phyloP scores from a whole-genome alignment of 495 filamentous ascomycete species.

The Penicillium antarcticum region DNA sequence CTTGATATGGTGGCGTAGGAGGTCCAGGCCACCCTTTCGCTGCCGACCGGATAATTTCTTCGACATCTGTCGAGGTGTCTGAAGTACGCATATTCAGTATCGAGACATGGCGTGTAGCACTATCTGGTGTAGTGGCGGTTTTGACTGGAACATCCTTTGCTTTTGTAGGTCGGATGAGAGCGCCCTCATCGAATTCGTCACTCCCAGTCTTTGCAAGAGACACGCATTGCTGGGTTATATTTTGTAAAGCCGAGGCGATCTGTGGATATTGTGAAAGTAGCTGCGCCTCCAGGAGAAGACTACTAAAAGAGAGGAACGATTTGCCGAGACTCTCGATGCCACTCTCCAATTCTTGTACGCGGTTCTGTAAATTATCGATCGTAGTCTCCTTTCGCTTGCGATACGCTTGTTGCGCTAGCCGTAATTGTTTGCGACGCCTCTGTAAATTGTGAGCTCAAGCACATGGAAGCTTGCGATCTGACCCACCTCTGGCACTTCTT shows the following conservation, averaged over 20 bases:
- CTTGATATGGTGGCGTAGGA: conserved; percentile 21
- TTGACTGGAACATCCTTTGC: conserved; percentile 1
- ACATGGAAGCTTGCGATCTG: neutral
- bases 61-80: neutral
- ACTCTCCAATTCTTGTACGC: conserved; percentile 62
- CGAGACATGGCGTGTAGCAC: neutral
- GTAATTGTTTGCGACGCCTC: conserved; percentile 75
- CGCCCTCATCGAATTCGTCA: conserved; percentile 14
- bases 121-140: conserved; percentile 3
- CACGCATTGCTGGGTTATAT: conserved; percentile 45
- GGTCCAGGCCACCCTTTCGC: neutral
- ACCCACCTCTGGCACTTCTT: conserved; percentile 25
- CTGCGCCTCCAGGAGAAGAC: conserved; percentile 50
- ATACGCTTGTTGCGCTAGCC: conserved; percentile 82
- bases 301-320: conserved; percentile 68
- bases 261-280: conserved; percentile 34
- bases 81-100: neutral
- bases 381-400: conserved; percentile 83
- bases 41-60: neutral
- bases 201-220: conserved; percentile 35
- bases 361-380: conserved; percentile 66
- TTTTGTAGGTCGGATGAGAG: neutral
- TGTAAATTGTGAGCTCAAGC: conserved; percentile 3
- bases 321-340: conserved; percentile 73
- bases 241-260: conserved; percentile 40